Evolutionary conservation across 805 yeast species (phyloP), one percentile per base, ranked within the genome.

Genomic region (Hyphopichia homilentoma): DNA sequence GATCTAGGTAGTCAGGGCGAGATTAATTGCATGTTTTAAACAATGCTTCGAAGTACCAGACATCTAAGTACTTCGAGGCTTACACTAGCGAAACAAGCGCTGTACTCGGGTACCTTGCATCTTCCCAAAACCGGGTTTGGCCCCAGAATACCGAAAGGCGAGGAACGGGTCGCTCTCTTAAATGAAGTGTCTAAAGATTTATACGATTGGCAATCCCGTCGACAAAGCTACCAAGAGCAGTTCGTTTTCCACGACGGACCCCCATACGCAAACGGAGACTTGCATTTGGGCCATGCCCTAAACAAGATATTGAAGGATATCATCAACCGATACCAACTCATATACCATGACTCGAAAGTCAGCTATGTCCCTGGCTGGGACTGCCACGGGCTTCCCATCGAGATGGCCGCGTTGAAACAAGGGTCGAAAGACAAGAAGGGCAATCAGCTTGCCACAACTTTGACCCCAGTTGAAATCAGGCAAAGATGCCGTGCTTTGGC

Each of bases 321-420:
- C 28, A 76, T 90, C 27, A 75, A 77, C 41, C 66, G 99, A 32
- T 81, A 65, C 44, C 79, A 86, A 48, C 61, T 89, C 16, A 53
- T 80, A 14, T 41, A 52, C 35, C 57, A 67, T 23, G 84, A 87
- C 11, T 70, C 77, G 38, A 68, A 70, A 30, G 77, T 93, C 3
- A 68, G 72, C 32, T 93, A 85, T 49, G 70, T 71, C 25, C 96
- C 97, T 0, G 99, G 99, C 1, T 93, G 98, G 97, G 99, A 93
- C 55, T 93, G 98, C 52, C 99, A 93, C 61, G 99, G 99, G 0
- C 65, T 93, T 23, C 99, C 99, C 1, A 93, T 93, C 41, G 99
- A 93, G 57, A 67, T 86, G 52, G 89, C 88, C 47, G 95, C 95
- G 0, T 57, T 86, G 15, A 55, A 49, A 27, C 34, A 73, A 57